Evolutionary conservation across 169 alveolate species (phyloP).

Genomic region (Prorocentrum cordatum): DNA sequence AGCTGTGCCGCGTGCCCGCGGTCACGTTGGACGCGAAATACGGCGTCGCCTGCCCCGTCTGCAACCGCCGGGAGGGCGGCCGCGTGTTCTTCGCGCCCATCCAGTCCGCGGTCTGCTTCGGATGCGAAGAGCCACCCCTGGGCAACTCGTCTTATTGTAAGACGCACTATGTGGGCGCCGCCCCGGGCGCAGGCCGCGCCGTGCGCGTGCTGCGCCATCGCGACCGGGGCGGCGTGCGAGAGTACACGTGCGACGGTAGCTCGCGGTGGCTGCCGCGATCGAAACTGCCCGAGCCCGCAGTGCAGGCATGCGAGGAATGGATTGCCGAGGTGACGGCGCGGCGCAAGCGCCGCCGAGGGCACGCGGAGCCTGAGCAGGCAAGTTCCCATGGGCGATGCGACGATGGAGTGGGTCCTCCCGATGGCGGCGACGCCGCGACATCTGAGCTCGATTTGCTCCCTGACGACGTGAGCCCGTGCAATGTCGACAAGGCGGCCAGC

Average conservation of each 20-base stretch:
- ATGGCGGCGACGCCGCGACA: background rate
- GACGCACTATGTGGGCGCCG: background rate
- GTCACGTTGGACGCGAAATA: conserved; percentile 15
- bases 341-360: background rate
- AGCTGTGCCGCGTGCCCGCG: background rate
- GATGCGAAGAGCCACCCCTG: background rate
- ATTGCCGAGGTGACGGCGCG: background rate
- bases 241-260: background rate
- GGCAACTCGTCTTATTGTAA: background rate
- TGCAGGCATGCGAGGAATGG: background rate
- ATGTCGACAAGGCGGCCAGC: background rate
- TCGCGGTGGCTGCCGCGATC: background rate
- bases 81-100: background rate
- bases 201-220: background rate
- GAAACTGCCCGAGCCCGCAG: background rate
- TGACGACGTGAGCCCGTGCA: background rate
- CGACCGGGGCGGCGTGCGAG: background rate
- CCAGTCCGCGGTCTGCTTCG: background rate
- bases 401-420: background rate
- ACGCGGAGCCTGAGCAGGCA: too few relatives aligned
- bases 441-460: background rate
- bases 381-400: too few relatives aligned
- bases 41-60: background rate
- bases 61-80: conserved; percentile 17
- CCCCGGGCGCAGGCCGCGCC: background rate